Percentiles rank a stretch among this genome's conserved stretches.
These are phyloP conservation scores for Amauroascus verrucosus DNA, from an alignment of 2,329 filamentous ascomycete genomes.

Conservation along the genomic window DNA sequence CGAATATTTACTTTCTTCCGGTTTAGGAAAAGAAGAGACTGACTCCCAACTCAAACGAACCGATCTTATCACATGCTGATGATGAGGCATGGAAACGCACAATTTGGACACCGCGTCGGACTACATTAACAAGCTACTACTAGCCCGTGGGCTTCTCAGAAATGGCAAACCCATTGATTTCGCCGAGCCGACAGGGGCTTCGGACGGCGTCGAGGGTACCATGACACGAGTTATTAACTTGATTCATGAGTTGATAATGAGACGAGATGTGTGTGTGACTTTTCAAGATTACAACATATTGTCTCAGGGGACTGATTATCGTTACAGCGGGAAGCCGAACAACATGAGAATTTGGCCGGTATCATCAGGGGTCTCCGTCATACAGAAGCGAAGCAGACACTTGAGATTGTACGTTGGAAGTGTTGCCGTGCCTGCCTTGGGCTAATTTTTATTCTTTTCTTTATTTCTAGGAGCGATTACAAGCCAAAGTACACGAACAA, in stretches of 20 bases:
- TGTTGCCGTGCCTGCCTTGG: conserved; percentile 9
- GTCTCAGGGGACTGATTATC: conserved; percentile 9
- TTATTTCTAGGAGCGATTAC: conserved; percentile 39
- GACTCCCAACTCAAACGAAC: background rate
- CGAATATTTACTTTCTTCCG: conserved; percentile 38
- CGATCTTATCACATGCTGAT: background rate
- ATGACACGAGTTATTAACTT: conserved; percentile 86
- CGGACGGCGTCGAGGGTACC: conserved; percentile 51
- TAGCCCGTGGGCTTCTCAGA: conserved; percentile 53
- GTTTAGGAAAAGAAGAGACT: conserved; percentile 24
- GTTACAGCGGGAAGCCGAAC: conserved; percentile 70
- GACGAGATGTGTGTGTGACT: conserved; percentile 68
- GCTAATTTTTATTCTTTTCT: background rate
- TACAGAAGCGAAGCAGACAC: conserved; percentile 62
- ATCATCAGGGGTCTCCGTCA: conserved; percentile 66
- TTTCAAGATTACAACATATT: background rate
- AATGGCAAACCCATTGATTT: conserved; percentile 62
- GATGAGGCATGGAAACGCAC: conserved; percentile 33
- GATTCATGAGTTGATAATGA: conserved; percentile 82
- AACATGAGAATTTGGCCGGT: conserved; percentile 70
- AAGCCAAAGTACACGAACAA: conserved; percentile 47
- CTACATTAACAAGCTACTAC: conserved; percentile 55
- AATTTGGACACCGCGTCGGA: conserved; percentile 52
- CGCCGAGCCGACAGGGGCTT: conserved; percentile 55
- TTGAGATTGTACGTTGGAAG: conserved; percentile 49